Conservation (phyloP, 352 stramenopile species). For the Pseudoperonospora humuli region DNA sequence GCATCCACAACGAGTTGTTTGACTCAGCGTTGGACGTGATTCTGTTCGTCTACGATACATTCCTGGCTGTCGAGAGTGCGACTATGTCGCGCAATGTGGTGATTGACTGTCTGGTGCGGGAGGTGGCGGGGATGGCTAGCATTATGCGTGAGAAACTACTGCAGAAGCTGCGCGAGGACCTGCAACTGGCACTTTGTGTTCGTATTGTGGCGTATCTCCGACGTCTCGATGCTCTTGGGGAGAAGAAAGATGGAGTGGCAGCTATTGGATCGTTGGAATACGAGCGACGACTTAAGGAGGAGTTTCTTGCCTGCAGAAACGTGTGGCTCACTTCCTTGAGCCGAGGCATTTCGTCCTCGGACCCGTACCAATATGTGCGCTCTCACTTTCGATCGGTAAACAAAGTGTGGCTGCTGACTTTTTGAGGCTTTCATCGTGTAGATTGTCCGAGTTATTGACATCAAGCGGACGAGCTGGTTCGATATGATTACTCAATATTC, state of each 20-base stretch:
- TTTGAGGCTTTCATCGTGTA: constrained; percentile 12
- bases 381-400: not conserved
- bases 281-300: constrained; percentile 75
- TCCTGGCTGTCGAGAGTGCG: constrained; percentile 28
- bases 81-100: constrained; percentile 40
- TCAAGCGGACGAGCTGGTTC: constrained; percentile 86
- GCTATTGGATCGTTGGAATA: constrained; percentile 44
- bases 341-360: constrained; percentile 38
- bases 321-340: constrained; percentile 66
- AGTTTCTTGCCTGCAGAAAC: constrained; percentile 75
- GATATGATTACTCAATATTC: constrained; percentile 89
- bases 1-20: constrained; percentile 93
- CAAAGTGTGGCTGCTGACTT: not conserved
- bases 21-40: constrained; percentile 95
- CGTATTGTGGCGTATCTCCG: constrained; percentile 73
- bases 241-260: constrained; percentile 2
- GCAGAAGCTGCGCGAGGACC: constrained; percentile 75
- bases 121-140: constrained; percentile 59
- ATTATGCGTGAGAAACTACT: constrained; percentile 67
- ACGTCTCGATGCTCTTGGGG: constrained; percentile 50
- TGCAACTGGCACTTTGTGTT: constrained; percentile 74
- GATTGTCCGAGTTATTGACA: constrained; percentile 82
- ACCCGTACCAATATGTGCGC: constrained; percentile 82
- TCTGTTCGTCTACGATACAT: constrained; percentile 82
- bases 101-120: constrained; percentile 52